Evolutionary conservation across 2,329 filamentous ascomycete genomes (phyloP), one percentile per base, ranked within the genome.

Genomic region (Chaetomium globosum): DNA sequence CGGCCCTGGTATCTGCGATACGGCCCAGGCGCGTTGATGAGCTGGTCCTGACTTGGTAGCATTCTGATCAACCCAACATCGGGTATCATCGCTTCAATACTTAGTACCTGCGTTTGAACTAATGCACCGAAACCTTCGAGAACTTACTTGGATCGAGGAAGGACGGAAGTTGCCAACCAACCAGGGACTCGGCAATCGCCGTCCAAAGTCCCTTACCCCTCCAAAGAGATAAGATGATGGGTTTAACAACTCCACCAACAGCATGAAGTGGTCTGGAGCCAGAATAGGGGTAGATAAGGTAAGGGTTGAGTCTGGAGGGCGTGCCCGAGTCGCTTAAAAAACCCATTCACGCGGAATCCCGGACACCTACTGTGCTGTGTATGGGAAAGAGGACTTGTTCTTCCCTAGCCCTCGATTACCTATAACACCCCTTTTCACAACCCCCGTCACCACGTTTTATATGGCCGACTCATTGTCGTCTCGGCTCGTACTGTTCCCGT

Each of bases 31-130:
- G 39, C 16, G 39, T 43, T 43, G 39, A 43, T 6, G 16, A n/a
- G n/a, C 39, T 43, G 39, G 39, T 7, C n/a, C n/a, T n/a, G n/a
- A 39, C 9, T 12, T 12, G 10, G 33, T 36, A 39, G 16, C 39
- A 43, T 43, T n/a, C n/a, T 43, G 39, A 43, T 43, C 39, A 43
- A 43, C 39, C 39, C 39, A 43, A 43, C 39, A 43, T 43, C 39
- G 39, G 39, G 39, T 43, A 43, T 43, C 16, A 19, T 43, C 39
- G 39, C 39, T 19, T 43, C 39, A 43, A 19, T 19, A 43, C 16
- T 16, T 5, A n/a, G 39, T 43, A 43, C 39, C 39, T 43, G 39
- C 39, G 39, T 16, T 16, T 5, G 7, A 43, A 43, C 39, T 43
- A 43, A 43, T 43, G 39, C 39, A 43, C 16, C 2, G 39, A 43